These are phyloP conservation scores for Naematelia encephala DNA, from an alignment of 768 basidiomycete genomes.

Conservation along the genomic window DNA sequence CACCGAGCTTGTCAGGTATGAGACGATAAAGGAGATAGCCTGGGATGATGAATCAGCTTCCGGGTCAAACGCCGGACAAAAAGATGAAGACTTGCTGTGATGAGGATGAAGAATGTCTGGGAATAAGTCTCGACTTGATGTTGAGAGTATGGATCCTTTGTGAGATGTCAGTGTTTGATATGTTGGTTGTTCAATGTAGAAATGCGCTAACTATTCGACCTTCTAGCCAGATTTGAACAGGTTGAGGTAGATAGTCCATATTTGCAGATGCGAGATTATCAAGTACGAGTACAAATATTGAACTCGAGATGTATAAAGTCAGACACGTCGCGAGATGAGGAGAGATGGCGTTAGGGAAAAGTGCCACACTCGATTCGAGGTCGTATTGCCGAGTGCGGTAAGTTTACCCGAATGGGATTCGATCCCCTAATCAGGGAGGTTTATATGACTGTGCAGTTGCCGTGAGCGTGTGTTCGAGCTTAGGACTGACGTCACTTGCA, in stretches of 20 bases:
- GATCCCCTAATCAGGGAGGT: background rate
- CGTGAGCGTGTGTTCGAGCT: background rate
- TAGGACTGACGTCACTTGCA: background rate
- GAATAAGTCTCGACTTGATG: slow-evolving; percentile 27
- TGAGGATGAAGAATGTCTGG: slow-evolving; percentile 32
- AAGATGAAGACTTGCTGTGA: slow-evolving; percentile 25
- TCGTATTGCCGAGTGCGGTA: background rate
- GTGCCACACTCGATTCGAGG: background rate
- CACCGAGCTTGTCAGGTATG: slow-evolving; percentile 29
- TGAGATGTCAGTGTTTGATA: slow-evolving; percentile 1
- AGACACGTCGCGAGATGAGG: background rate
- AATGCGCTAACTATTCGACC: slow-evolving; percentile 31
- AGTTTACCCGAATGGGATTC: background rate
- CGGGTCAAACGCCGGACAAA: background rate
- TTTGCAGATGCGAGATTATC: slow-evolving; percentile 1
- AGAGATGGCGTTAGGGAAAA: background rate
- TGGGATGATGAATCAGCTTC: slow-evolving; percentile 5
- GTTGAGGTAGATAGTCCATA: slow-evolving; percentile 36
- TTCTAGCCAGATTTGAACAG: slow-evolving; percentile 24
- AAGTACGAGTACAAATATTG: too few species aligned
- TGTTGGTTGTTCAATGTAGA: background rate
- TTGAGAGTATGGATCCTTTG: slow-evolving; percentile 39
- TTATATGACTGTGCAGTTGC: background rate
- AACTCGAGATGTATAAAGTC: background rate
- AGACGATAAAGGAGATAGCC: slow-evolving; percentile 31